phyloP scores from a whole-genome alignment of 768 basidiomycete species.

The Boletus rufocinnamomeus region DNA sequence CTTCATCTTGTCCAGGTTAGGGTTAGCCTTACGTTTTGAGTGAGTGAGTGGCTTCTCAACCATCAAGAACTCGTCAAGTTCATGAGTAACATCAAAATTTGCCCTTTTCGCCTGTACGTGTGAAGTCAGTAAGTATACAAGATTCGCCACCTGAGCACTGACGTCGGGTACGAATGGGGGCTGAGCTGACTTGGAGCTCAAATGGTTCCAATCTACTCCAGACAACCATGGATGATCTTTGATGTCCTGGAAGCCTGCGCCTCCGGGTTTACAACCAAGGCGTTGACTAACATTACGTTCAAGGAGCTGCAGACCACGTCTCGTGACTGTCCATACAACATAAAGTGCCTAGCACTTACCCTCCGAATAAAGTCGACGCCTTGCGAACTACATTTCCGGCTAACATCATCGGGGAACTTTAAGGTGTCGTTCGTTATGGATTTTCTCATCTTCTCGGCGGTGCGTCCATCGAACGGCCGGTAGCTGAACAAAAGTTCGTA shows the following conservation, averaged over 20 bases:
- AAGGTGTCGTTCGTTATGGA: slow-evolving; percentile 82
- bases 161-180: slow-evolving; percentile 95
- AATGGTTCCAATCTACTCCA: slow-evolving; percentile 74
- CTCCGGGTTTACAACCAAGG: slow-evolving; percentile 74
- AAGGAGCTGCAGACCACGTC: slow-evolving; percentile 57
- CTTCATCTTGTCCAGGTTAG: slow-evolving; percentile 84
- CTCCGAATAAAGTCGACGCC: slow-evolving; percentile 66
- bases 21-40: slow-evolving; percentile 85
- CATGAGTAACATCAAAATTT: slow-evolving; percentile 98
- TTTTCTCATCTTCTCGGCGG: slow-evolving; percentile 83
- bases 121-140: slow-evolving; percentile 3
- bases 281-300: slow-evolving; percentile 79
- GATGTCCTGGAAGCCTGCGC: slow-evolving; percentile 76
- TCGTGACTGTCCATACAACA: slow-evolving; percentile 13
- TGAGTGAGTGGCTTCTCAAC: slow-evolving; percentile 98
- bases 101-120: slow-evolving; percentile 79
- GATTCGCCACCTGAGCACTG: slow-evolving; percentile 37
- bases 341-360: slow-evolving; percentile 46
- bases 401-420: slow-evolving; percentile 71
- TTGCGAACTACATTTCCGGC: slow-evolving; percentile 60
- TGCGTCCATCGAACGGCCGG: slow-evolving; percentile 90
- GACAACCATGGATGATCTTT: slow-evolving; percentile 85
- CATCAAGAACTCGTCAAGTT: slow-evolving; percentile 95
- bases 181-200: slow-evolving; percentile 67
- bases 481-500: slow-evolving; percentile 85